A percentile compares a stretch with the other conserved stretches of the same genome.
phyloP scores from a whole-genome alignment of 2,329 filamentous ascomycete species.

The Gnomoniopsis smithogilvyi region DNA sequence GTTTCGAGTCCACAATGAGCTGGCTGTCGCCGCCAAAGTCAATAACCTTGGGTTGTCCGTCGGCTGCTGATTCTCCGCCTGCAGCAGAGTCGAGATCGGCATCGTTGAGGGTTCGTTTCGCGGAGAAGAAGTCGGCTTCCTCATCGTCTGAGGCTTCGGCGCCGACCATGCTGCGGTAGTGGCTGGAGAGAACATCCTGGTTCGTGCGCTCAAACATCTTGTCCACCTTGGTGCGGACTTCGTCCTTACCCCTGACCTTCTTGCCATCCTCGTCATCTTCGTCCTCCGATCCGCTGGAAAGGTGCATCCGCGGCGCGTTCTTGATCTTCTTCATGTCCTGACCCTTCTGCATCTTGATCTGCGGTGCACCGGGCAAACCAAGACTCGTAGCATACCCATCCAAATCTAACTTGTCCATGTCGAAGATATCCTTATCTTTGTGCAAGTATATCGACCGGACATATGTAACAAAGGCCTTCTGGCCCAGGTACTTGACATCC shows the following conservation, averaged over 20 bases:
- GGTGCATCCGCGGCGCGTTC: conserved; percentile 70
- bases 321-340: conserved; percentile 84
- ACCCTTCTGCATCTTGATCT: conserved; percentile 90
- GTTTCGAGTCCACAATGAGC: conserved; percentile 87
- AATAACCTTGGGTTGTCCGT: conserved; percentile 56
- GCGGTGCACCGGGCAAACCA: conserved; percentile 84
- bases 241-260: conserved; percentile 60
- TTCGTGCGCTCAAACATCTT: conserved; percentile 97
- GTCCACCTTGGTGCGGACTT: conserved; percentile 91
- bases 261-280: conserved; percentile 43
- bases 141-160: conserved; percentile 43
- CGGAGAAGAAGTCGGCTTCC: conserved; percentile 75
- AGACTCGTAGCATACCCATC: conserved; percentile 83
- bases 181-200: conserved; percentile 90
- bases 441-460: conserved; percentile 81
- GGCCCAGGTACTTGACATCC: conserved; percentile 88
- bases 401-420: conserved; percentile 76
- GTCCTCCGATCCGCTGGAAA: conserved; percentile 63
- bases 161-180: conserved; percentile 83
- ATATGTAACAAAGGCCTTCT: conserved; percentile 94
- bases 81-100: conserved; percentile 57
- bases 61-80: conserved; percentile 36
- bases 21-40: conserved; percentile 66
- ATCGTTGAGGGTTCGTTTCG: conserved; percentile 82
- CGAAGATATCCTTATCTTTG: conserved; percentile 88